Percentiles rank a stretch among this genome's conserved stretches.
Conservation (phyloP, 768 basidiomycete species). For the Pleurotus tuoliensis region DNA sequence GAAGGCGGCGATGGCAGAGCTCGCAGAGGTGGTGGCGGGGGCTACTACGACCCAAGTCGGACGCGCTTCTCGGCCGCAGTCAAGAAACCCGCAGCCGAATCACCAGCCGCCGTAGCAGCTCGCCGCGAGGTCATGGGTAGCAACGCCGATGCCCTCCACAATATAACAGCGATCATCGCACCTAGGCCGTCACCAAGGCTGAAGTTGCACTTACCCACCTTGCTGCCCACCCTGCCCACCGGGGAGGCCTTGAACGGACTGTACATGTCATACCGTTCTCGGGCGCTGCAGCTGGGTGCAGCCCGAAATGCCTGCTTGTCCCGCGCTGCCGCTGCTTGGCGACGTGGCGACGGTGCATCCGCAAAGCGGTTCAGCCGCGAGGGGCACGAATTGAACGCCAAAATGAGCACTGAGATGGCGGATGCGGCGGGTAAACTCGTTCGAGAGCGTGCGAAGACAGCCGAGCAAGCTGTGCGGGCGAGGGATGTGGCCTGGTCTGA, state of each 20-base stretch:
- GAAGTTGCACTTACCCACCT: slow-evolving; percentile 74
- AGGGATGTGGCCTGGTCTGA: slow-evolving; percentile 78
- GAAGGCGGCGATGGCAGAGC: slow-evolving; percentile 34
- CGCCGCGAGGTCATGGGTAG: slow-evolving; percentile 57
- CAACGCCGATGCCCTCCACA: slow-evolving; percentile 59
- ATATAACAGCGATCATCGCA: slow-evolving; percentile 67
- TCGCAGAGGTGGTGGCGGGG: slow-evolving; percentile 40
- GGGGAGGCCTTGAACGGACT: slow-evolving; percentile 74
- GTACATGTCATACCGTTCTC: slow-evolving; percentile 87
- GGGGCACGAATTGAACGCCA: slow-evolving; percentile 88
- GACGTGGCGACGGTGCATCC: slow-evolving; percentile 90
- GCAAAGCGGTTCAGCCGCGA: slow-evolving; percentile 94
- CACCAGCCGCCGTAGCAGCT: slow-evolving; percentile 32
- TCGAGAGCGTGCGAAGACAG: slow-evolving; percentile 70
- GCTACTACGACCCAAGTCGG: slow-evolving; percentile 76
- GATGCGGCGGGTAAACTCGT: slow-evolving; percentile 84
- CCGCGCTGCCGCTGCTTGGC: slow-evolving; percentile 94
- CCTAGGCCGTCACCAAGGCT: slow-evolving; percentile 82
- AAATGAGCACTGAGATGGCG: slow-evolving; percentile 85
- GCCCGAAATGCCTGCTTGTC: slow-evolving; percentile 93
- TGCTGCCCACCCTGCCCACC: slow-evolving; percentile 87
- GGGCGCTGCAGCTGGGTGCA: slow-evolving; percentile 88
- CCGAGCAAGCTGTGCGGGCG: slow-evolving; percentile 70
- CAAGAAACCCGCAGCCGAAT: slow-evolving; percentile 55
- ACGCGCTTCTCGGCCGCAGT: slow-evolving; percentile 89